Evolutionary conservation across 768 basidiomycete species (phyloP), one percentile per base, ranked within the genome.

Genomic region (Mycena kentingensis): DNA sequence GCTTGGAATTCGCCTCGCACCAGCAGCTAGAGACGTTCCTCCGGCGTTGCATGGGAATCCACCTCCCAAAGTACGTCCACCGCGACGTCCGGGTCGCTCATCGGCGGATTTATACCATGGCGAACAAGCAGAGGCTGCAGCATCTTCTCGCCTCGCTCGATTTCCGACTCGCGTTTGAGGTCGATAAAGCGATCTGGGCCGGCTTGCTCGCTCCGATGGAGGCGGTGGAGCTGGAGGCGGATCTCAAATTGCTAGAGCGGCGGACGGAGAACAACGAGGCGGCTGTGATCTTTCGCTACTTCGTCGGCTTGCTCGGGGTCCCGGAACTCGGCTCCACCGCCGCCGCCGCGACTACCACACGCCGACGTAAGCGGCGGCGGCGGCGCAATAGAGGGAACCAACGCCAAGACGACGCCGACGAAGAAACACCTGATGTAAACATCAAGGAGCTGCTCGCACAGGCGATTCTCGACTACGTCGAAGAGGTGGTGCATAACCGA

Each of bases 151-250:
- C 36, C 2, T 46, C 55, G 1, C 38, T 75, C 4, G 62, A 65
- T 4, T 74, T 74, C 37, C 58, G 62, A 28, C 62, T 75, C 15
- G 73, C 69, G 13, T 75, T 74, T 37, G 71, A 73, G 44, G 58
- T 71, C 5, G 71, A 75, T 26, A 75, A 74, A 46, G 70, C 72
- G 0, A 42, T 72, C 18, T 51, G 55, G 29, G 65, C 60, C 37
- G 63, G 62, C 43, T 53, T 67, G 11, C 57, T 75, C 11, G 66
- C 53, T 28, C 45, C 49, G 1, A 6, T 6, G 0, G 64, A 69
- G n/a, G 65, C 62, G 24, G 25, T 50, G n/a, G 56, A 51, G 4
- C 43, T 75, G 59, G 48, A 42, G 39, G 52, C 34, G 1, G 27
- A 24, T 8, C 46, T 74, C 26, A 5, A 52, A 6, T 26, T 43